Base-by-base conservation (phyloP, 768 basidiomycete species). In the Tulasnella sp. region DNA sequence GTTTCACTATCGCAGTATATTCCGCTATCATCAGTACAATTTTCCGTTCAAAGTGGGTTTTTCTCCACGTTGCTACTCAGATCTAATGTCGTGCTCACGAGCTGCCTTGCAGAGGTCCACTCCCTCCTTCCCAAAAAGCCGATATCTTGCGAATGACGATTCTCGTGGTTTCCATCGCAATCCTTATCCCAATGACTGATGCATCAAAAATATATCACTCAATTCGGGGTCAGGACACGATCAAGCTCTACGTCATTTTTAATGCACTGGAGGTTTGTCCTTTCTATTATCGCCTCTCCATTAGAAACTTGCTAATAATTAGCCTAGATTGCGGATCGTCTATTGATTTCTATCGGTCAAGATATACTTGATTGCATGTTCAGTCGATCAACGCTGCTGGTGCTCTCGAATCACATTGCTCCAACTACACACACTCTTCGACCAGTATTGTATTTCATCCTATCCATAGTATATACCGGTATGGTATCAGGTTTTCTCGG, bases 201-300 rank as follows among this genome's bases (percentile, higher is more conserved):
- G 85, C 90, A 8, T 93, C 90, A 66, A 91, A 92, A 69, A 93
- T 99, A 58, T 99, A 99, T 60, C 95, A 99, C 61, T 83, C 83
- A 13, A 96, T 99, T 49, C 80, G 95, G 19, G 93, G 92, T 0
- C 95, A 98, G 65, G 95, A 99, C 59, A 95, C 90, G 2, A 93
- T 99, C 69, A 99, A 98, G 68, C 67, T 99, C 43, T 98, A 98
- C 68, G 95, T 99, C 54, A 93, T 99, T 45, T 99, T 96, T 68
- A 98, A 96, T 64, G 92, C 91, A 9, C 73, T 99, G 5, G 95
- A 99, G 75, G 93, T 93, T 65, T 52, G 28, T n/a, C 2, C 32
- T 20, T 53, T 10, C 39, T n/a, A 57, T 9, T 33, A 35, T 12
- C 20, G n/a, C 3, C 8, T 9, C n/a, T 42, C 44, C 13, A 33